phyloP scores from a whole-genome alignment of 1,284 basidiomycete genomes.

The Malassezia sp. region DNA sequence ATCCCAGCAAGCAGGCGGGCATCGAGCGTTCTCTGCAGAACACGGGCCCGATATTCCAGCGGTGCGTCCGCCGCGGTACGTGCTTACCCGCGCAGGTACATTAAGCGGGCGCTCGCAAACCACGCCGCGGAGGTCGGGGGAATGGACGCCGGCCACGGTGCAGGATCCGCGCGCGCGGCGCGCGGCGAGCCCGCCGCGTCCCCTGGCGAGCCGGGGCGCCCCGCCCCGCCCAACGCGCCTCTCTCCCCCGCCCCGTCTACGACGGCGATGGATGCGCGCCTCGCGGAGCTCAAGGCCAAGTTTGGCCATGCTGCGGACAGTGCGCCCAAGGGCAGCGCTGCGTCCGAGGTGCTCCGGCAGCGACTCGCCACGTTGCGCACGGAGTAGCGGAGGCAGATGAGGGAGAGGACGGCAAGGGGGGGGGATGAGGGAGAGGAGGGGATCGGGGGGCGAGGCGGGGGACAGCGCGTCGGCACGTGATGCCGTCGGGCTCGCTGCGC shows the following conservation, averaged over 20 bases:
- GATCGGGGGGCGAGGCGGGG: no score
- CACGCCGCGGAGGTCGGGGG: constrained; percentile 74
- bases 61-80: no score
- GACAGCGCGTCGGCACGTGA: no score
- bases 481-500: no score
- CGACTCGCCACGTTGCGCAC: constrained; percentile 13
- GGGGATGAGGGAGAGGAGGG: no score
- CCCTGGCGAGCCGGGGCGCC: not conserved
- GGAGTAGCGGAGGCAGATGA: no score
- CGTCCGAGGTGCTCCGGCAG: constrained; percentile 14
- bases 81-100: no score
- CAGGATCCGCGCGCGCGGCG: constrained; percentile 49
- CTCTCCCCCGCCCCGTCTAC: constrained; percentile 7
- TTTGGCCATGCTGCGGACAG: constrained; percentile 18
- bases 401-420: no score
- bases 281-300: constrained; percentile 36
- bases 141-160: not conserved
- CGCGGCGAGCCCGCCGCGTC: not conserved
- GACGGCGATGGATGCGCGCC: constrained; percentile 25
- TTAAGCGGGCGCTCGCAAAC: constrained; percentile 48
- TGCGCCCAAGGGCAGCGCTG: constrained; percentile 6
- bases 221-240: not conserved
- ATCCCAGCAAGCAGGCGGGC: constrained; percentile 73
- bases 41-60: constrained; percentile 49
- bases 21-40: constrained; percentile 53